Conservation (phyloP, 164 flowering plant species). For the Berberis thunbergii region DNA sequence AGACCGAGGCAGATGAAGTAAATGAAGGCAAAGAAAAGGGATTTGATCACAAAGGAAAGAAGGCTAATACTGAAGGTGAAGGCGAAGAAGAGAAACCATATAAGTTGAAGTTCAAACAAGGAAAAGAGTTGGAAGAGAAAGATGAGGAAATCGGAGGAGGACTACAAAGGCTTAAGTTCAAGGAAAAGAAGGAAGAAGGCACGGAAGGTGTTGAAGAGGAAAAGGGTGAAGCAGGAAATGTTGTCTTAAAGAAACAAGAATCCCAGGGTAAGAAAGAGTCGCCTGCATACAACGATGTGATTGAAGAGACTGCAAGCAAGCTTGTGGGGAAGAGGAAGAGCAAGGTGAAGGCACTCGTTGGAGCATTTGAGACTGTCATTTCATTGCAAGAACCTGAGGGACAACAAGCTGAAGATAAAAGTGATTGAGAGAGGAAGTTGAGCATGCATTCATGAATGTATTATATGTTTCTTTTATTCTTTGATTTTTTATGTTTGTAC, state of each 20-base stretch:
- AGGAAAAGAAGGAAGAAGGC: constrained; percentile 9
- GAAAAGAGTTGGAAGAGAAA: constrained; percentile 5
- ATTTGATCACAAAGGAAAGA: background rate
- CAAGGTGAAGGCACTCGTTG: constrained; percentile 56
- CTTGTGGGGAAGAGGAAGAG: constrained; percentile 47
- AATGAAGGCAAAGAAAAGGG: background rate
- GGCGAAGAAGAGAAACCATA: constrained; percentile 2
- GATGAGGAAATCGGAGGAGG: constrained; percentile 8
- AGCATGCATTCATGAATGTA: background rate
- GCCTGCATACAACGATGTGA: constrained; percentile 42
- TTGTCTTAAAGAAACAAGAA: constrained; percentile 16
- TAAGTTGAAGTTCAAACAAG: constrained; percentile 7
- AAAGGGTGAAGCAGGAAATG: constrained; percentile 9
- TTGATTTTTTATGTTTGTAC: background rate
- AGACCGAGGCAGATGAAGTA: background rate
- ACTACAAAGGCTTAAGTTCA: constrained; percentile 8
- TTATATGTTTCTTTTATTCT: background rate
- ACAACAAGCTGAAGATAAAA: constrained; percentile 5
- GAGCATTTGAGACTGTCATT: constrained; percentile 64
- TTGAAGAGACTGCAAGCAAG: constrained; percentile 57
- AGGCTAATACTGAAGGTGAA: background rate
- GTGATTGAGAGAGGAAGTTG: background rate
- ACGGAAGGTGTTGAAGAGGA: background rate
- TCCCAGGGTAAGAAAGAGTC: constrained; percentile 29
- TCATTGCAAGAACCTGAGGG: constrained; percentile 16